Conservation (phyloP, 495 filamentous ascomycete species). For the Aspergillus ellipticus region DNA sequence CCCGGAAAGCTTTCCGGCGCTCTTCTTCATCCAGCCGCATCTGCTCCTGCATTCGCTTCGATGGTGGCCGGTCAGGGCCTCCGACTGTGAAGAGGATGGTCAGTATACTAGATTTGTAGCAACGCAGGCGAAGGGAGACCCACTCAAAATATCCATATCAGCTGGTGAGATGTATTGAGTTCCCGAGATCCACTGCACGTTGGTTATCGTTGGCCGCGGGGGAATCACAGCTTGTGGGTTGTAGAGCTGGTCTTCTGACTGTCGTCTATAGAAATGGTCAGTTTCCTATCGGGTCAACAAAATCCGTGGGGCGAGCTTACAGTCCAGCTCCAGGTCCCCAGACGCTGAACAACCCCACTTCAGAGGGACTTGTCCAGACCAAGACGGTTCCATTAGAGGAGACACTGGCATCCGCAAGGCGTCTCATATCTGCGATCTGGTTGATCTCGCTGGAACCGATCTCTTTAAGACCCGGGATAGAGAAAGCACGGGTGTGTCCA, state of each 20-base stretch:
- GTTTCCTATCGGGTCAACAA: slow-evolving; percentile 22
- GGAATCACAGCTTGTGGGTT: slow-evolving; percentile 70
- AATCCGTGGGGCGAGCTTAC: too few species aligned
- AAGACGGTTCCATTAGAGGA: slow-evolving; percentile 75
- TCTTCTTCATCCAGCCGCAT: slow-evolving; percentile 56
- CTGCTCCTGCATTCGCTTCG: slow-evolving; percentile 69
- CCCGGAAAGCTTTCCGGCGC: slow-evolving; percentile 44
- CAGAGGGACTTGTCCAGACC: slow-evolving; percentile 85
- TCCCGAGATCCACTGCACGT: slow-evolving; percentile 92
- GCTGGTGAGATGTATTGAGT: slow-evolving; percentile 85
- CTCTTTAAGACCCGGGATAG: slow-evolving; percentile 81
- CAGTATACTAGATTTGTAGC: slow-evolving; percentile 8
- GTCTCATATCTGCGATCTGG: slow-evolving; percentile 65
- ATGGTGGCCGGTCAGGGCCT: slow-evolving; percentile 79
- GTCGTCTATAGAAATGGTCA: slow-evolving; percentile 35
- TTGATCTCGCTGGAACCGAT: slow-evolving; percentile 62
- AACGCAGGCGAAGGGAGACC: slow-evolving; percentile 11
- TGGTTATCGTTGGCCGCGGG: slow-evolving; percentile 88
- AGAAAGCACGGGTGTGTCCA: slow-evolving; percentile 71
- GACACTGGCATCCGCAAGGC: slow-evolving; percentile 63
- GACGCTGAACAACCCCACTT: slow-evolving; percentile 72
- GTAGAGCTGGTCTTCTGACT: slow-evolving; percentile 66
- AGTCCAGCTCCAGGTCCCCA: slow-evolving; percentile 69
- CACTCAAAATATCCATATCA: slow-evolving; percentile 84
- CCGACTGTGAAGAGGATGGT: slow-evolving; percentile 52